A percentile compares a stretch with the other conserved stretches of the same genome.
phyloP scores from a whole-genome alignment of 768 basidiomycete species.

The Pisolithus marmoratus region DNA sequence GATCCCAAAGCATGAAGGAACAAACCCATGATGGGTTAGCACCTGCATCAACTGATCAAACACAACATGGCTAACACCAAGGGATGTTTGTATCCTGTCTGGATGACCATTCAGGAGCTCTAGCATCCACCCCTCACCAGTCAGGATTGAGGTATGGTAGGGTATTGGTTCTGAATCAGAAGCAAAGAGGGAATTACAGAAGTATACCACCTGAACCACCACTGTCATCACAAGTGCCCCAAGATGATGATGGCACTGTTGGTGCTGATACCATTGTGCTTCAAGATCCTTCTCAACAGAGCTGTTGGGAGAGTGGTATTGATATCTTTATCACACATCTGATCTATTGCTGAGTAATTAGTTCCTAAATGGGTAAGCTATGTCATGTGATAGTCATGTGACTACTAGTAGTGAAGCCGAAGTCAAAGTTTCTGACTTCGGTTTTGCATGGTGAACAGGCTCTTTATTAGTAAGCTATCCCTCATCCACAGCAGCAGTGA shows the following conservation, averaged over 20 bases:
- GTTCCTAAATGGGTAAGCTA: no score
- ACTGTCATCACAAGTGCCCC: background rate
- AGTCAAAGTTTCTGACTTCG: no score
- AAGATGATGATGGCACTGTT: background rate
- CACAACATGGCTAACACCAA: slow-evolving; percentile 19
- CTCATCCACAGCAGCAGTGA: no score
- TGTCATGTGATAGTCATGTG: no score
- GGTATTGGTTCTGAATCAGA: background rate
- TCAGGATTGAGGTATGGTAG: no score
- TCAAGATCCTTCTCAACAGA: background rate
- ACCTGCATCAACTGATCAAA: slow-evolving; percentile 13
- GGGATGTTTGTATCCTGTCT: slow-evolving; percentile 11
- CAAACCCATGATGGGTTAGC: background rate
- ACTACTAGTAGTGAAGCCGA: no score
- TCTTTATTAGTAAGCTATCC: no score
- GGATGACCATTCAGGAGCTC: no score
- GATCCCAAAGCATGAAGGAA: background rate
- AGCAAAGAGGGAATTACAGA: background rate
- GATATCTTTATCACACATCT: background rate
- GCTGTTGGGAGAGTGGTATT: background rate
- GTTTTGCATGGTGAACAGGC: no score
- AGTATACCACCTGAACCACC: background rate
- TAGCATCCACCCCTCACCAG: no score
- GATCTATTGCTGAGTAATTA: no score
- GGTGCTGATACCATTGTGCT: background rate